phyloP scores from a whole-genome alignment of 805 yeast species.

The Lipomyces yamanashiensis region DNA sequence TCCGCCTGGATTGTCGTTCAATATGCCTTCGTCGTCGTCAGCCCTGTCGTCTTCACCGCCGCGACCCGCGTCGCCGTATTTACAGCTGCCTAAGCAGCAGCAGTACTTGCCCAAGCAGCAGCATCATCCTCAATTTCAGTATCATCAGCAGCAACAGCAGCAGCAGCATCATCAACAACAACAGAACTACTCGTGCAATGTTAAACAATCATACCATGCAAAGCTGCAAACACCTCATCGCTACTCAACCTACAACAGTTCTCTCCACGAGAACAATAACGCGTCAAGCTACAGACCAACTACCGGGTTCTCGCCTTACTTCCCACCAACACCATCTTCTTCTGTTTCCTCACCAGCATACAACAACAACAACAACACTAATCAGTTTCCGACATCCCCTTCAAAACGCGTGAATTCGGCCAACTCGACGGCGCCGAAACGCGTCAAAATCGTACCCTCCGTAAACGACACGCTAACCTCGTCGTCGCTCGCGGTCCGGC shows the following conservation, averaged over 20 bases:
- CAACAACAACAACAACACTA: not conserved
- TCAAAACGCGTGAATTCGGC: conserved; percentile 14
- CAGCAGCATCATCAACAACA: not conserved
- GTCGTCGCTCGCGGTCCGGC: not conserved
- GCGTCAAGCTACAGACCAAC: not conserved
- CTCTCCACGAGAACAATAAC: not conserved
- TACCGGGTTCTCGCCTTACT: not conserved
- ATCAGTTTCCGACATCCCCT: conserved; percentile 9
- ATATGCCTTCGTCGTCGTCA: conserved; percentile 18
- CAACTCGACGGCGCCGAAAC: not conserved
- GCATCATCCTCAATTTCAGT: conserved; percentile 5
- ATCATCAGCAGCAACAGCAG: not conserved
- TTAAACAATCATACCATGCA: not conserved
- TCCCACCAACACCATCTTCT: not conserved
- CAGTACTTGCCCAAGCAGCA: conserved; percentile 8
- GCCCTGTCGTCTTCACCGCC: conserved; percentile 24
- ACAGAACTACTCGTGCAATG: not conserved
- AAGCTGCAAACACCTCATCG: not conserved
- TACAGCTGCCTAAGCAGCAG: not conserved
- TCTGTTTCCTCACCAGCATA: not conserved
- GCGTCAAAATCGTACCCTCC: not conserved
- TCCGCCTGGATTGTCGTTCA: conserved; percentile 14
- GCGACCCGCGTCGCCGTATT: conserved; percentile 17
- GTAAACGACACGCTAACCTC: not conserved
- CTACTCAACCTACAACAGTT: not conserved